phyloP scores from a whole-genome alignment of 306 rosid genomes.

The Calophaca sinica region DNA sequence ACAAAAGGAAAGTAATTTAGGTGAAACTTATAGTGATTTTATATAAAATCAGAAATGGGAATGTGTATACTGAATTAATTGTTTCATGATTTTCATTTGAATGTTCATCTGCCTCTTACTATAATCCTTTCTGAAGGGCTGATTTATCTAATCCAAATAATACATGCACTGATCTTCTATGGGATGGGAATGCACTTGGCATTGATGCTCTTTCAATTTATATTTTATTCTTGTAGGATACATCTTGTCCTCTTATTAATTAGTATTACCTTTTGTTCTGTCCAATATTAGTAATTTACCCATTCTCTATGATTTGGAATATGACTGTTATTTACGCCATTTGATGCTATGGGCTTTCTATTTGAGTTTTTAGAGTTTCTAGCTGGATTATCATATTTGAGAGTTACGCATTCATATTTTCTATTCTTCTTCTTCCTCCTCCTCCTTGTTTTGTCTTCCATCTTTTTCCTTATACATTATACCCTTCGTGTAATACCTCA shows the following conservation, averaged over 20 bases:
- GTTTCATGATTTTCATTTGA: constrained; percentile 2
- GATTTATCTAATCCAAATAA: background rate
- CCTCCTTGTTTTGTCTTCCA: no score
- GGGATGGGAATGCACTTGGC: constrained; percentile 11
- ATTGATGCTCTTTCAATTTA: constrained; percentile 17
- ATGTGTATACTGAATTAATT: constrained; percentile 6
- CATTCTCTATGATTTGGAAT: background rate
- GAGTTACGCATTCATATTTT: background rate
- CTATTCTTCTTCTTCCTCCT: no score
- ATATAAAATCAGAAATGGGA: constrained; percentile 2
- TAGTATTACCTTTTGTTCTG: background rate
- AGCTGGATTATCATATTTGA: constrained; percentile 15
- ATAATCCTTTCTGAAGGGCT: background rate
- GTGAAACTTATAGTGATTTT: constrained; percentile 9
- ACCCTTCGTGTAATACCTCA: no score
- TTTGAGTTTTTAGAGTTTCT: background rate
- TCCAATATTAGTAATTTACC: background rate
- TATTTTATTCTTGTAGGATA: background rate
- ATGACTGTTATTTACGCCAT: background rate
- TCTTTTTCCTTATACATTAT: no score
- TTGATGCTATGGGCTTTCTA: background rate
- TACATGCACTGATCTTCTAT: background rate
- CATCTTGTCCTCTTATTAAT: background rate
- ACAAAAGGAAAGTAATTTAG: background rate
- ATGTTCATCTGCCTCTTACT: constrained; percentile 1